Percentiles rank a stretch among this genome's conserved stretches.
phyloP scores from a whole-genome alignment of 83 land plant species.

The Picea engelmannii region DNA sequence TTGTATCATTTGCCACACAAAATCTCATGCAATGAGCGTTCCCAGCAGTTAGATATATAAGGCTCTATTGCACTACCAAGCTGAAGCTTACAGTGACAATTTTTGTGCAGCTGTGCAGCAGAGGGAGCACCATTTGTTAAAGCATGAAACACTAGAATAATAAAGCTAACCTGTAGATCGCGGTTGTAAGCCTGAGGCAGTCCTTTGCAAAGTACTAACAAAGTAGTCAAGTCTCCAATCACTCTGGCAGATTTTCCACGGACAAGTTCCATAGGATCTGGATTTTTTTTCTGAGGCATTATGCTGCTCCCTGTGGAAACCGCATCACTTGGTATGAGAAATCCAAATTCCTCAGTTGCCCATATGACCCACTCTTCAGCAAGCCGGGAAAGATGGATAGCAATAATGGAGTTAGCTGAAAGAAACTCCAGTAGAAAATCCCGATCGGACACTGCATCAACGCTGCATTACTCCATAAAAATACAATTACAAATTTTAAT shows the following conservation, averaged over 20 bases:
- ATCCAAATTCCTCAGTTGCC: slow-evolving; percentile 99
- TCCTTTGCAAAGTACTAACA: slow-evolving; percentile 93
- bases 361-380: slow-evolving; percentile 99
- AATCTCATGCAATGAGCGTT: neutral
- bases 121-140: neutral
- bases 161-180: slow-evolving; percentile 81
- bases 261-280: slow-evolving; percentile 99
- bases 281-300: slow-evolving; percentile 99
- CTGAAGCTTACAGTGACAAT: neutral
- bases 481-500: neutral
- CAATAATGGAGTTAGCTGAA: slow-evolving; percentile 87
- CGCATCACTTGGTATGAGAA: slow-evolving; percentile 88
- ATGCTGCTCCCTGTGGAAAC: slow-evolving; percentile 99
- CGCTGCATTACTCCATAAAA: slow-evolving; percentile 41
- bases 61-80: neutral
- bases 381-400: slow-evolving; percentile 90
- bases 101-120: neutral
- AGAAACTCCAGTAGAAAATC: slow-evolving; percentile 93
- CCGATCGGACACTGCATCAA: slow-evolving; percentile 98
- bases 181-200: slow-evolving; percentile 98
- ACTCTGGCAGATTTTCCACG: slow-evolving; percentile 99
- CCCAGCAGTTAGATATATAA: neutral
- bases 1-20: neutral
- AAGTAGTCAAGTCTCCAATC: slow-evolving; percentile 79
- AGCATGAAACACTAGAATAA: neutral